Conservation (phyloP, 305 asterid species). For the Coffea humblotiana region DNA sequence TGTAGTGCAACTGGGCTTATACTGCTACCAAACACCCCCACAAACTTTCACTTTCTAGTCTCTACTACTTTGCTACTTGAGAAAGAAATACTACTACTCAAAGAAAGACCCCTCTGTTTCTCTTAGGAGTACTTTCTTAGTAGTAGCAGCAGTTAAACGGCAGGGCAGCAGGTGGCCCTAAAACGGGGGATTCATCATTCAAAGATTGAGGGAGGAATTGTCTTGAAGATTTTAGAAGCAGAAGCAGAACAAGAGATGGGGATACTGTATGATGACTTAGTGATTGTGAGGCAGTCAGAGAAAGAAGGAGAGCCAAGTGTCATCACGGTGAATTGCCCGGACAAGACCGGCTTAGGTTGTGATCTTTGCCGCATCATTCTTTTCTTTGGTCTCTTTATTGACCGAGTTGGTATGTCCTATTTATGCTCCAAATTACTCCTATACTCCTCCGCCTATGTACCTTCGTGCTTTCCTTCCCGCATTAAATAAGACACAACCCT, state of each 20-base stretch:
- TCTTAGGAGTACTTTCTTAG: too few relatives aligned
- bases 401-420: conserved; percentile 56
- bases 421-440: not conserved
- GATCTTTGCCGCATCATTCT: conserved; percentile 87
- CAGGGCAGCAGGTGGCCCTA: too few relatives aligned
- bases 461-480: not conserved
- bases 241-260: conserved; percentile 41
- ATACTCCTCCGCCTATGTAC: too few relatives aligned
- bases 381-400: conserved; percentile 68
- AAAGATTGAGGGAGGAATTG: too few relatives aligned
- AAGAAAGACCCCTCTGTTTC: too few relatives aligned
- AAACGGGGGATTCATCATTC: too few relatives aligned
- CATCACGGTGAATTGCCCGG: conserved; percentile 88
- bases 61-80: too few relatives aligned
- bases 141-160: too few relatives aligned
- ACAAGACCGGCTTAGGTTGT: conserved; percentile 84
- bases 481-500: not conserved
- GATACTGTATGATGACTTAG: conserved; percentile 69
- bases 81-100: too few relatives aligned
- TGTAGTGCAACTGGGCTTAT: too few relatives aligned
- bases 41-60: too few relatives aligned
- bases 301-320: conserved; percentile 71
- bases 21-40: too few relatives aligned
- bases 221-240: not conserved
- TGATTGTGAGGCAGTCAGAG: conserved; percentile 60